Conservation (phyloP, 352 stramenopile genomes). For the Pythium phragmiticola region DNA sequence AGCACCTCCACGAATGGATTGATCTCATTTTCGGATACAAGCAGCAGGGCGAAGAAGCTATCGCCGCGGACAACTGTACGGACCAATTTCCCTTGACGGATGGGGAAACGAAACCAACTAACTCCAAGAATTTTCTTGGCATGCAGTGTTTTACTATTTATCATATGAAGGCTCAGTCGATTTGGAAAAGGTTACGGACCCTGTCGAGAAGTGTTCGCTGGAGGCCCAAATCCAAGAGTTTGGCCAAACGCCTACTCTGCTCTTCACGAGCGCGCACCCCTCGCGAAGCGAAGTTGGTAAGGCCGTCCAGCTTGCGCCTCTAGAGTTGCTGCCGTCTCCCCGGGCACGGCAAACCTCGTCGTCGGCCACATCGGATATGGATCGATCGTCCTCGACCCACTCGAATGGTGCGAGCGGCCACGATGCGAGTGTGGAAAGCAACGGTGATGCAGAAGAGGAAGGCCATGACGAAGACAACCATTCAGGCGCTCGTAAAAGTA, state of each 20-base stretch:
- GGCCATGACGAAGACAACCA: background rate
- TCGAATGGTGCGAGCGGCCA: constrained; percentile 22
- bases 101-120: background rate
- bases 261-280: constrained; percentile 75
- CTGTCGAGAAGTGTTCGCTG: constrained; percentile 92
- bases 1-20: constrained; percentile 80
- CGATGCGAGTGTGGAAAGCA: constrained; percentile 22
- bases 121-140: background rate
- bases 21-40: constrained; percentile 85
- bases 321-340: constrained; percentile 43
- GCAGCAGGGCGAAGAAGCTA: constrained; percentile 65
- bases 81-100: background rate
- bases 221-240: constrained; percentile 93
- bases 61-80: constrained; percentile 80
- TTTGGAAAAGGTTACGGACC: constrained; percentile 85
- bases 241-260: constrained; percentile 83
- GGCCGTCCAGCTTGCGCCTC: constrained; percentile 47
- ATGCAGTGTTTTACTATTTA: constrained; percentile 87
- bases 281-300: constrained; percentile 59
- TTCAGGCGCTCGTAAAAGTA: constrained; percentile 36
- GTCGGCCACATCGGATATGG: constrained; percentile 20
- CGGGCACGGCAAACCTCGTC: constrained; percentile 29
- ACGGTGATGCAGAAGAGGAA: constrained; percentile 13
- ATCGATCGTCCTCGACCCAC: constrained; percentile 26
- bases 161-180: constrained; percentile 88